Percentiles rank a stretch among this genome's conserved stretches.
These are phyloP conservation scores for Komagataella populi DNA, from an alignment of 805 yeast genomes.

Conservation along the genomic window DNA sequence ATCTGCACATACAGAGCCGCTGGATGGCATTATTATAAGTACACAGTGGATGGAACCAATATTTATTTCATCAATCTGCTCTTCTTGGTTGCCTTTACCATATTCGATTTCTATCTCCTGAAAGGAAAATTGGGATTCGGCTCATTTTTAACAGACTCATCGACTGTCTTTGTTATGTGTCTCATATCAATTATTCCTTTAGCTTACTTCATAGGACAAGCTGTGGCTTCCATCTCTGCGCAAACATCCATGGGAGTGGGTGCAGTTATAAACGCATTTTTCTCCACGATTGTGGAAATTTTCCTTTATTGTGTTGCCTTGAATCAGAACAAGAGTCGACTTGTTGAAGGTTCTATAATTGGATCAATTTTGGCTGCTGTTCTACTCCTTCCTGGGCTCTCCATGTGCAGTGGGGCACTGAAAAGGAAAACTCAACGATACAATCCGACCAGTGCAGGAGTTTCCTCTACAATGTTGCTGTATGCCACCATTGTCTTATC, in stretches of 20 bases:
- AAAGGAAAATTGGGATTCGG: constrained; percentile 29
- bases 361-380: constrained; percentile 93
- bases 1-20: constrained; percentile 87
- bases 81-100: constrained; percentile 68
- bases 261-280: constrained; percentile 95
- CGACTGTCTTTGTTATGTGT: constrained; percentile 60
- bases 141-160: constrained; percentile 41
- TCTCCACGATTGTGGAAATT: constrained; percentile 90
- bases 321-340: constrained; percentile 66
- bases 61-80: constrained; percentile 81
- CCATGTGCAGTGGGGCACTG: constrained; percentile 97
- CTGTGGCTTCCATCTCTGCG: constrained; percentile 97
- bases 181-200: constrained; percentile 79
- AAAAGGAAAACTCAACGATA: constrained; percentile 88
- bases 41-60: constrained; percentile 93
- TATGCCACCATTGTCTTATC: constrained; percentile 86
- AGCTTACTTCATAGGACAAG: constrained; percentile 96
- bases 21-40: constrained; percentile 89
- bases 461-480: constrained; percentile 87
- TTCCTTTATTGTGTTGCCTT: constrained; percentile 87
- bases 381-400: constrained; percentile 77
- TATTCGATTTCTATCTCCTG: constrained; percentile 59
- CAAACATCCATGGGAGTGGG: constrained; percentile 99
- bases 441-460: constrained; percentile 95
- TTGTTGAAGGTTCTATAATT: constrained; percentile 92